phyloP scores from a whole-genome alignment of 495 filamentous ascomycete species.

The Xylaria grammica region DNA sequence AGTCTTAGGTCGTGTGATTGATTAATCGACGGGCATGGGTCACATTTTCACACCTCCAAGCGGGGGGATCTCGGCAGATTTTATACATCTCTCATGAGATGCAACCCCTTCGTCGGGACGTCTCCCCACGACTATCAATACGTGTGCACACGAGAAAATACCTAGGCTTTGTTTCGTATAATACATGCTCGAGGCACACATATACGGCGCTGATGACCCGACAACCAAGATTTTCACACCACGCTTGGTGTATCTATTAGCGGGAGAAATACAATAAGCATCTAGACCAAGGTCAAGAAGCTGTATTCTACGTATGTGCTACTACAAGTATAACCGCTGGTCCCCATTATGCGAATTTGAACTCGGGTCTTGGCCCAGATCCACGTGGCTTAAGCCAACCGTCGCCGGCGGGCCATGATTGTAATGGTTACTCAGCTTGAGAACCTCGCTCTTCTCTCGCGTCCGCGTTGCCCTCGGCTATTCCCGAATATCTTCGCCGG shows the following conservation, averaged over 20 bases:
- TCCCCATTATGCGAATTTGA: not conserved
- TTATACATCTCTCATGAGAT: not conserved
- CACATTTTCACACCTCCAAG: not conserved
- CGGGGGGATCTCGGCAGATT: constrained; percentile 18
- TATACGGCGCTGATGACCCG: not conserved
- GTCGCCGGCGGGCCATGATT: too few relatives aligned
- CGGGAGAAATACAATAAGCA: not conserved
- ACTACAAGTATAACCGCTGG: not conserved
- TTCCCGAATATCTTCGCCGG: too few relatives aligned
- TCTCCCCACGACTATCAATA: not conserved
- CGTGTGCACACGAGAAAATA: too few relatives aligned
- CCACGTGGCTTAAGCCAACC: too few relatives aligned
- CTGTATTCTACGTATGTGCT: not conserved
- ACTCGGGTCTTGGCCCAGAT: not conserved
- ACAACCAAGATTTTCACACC: not conserved
- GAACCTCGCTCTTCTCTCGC: too few relatives aligned
- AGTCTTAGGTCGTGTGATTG: not conserved
- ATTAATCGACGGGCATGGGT: not conserved
- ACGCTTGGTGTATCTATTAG: not conserved
- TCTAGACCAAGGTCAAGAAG: not conserved
- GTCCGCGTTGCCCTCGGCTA: too few relatives aligned
- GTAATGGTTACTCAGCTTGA: too few relatives aligned
- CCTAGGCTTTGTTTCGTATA: not conserved
- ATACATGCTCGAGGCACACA: not conserved
- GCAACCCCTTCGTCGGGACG: not conserved